These are phyloP conservation scores for Elsinoe batatas DNA, from an alignment of 2,329 filamentous ascomycete genomes.

Conservation along the genomic window DNA sequence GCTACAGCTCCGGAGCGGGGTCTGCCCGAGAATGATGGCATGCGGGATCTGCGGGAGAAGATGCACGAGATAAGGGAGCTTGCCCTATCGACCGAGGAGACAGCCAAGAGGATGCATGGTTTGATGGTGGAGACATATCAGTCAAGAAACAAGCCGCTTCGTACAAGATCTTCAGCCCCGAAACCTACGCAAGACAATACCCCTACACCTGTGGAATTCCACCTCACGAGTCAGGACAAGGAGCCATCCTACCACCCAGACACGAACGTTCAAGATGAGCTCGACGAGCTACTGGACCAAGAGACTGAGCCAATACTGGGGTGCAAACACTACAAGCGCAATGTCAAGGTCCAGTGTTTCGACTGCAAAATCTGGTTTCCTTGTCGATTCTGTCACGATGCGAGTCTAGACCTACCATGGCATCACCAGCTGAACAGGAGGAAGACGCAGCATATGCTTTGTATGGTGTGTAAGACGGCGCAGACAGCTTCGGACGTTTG, in stretches of 20 bases:
- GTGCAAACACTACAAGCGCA: slow-evolving; percentile 87
- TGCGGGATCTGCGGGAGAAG: slow-evolving; percentile 37
- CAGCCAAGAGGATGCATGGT: slow-evolving; percentile 39
- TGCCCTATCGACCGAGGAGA: slow-evolving; percentile 37
- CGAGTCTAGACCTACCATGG: slow-evolving; percentile 52
- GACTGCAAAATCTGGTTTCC: slow-evolving; percentile 88
- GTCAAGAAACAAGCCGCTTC: slow-evolving; percentile 9
- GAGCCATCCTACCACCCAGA: slow-evolving; percentile 27
- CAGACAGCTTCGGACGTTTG: slow-evolving; percentile 75
- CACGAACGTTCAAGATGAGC: slow-evolving; percentile 18
- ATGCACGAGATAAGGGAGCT: slow-evolving; percentile 39
- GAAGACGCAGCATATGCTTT: slow-evolving; percentile 90
- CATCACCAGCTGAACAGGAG: slow-evolving; percentile 56
- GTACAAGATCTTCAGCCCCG: not conserved
- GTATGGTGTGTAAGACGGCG: slow-evolving; percentile 84
- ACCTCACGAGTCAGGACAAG: slow-evolving; percentile 25
- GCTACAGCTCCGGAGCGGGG: not conserved
- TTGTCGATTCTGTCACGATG: slow-evolving; percentile 91
- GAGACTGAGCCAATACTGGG: slow-evolving; percentile 49
- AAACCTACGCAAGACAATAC: not conserved
- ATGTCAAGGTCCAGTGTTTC: slow-evolving; percentile 90
- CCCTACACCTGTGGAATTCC: slow-evolving; percentile 19
- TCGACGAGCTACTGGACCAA: slow-evolving; percentile 36
- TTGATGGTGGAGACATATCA: slow-evolving; percentile 42
- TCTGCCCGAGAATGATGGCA: slow-evolving; percentile 42